Evolutionary conservation across 305 asterid genomes (phyloP), one percentile per base, ranked within the genome.

Genomic region (Fraxinus ornus): DNA sequence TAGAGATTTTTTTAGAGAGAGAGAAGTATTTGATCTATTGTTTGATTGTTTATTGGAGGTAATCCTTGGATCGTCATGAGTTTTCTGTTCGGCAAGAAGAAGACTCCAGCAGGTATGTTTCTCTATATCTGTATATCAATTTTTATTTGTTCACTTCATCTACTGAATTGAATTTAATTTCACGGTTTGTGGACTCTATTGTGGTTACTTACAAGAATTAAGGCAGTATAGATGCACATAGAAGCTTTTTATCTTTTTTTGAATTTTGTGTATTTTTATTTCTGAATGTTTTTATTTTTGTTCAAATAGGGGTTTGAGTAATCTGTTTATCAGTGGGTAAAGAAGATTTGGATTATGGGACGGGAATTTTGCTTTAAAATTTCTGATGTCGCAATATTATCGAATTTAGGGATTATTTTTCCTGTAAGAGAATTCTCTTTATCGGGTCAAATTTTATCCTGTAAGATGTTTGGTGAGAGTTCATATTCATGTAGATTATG

Each of bases 71-170:
- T 88, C 81, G 85, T 88, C 85, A 95, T 95, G 99, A 94, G 96
- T 90, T 95, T 95, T 86, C 88, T 95, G 9, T 95, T 95, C 76
- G 98, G 99, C 72, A 95, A 92, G 91, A 88, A 87, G 87, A 95
- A 95, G 87, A 93, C 98, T 82, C 98, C 99, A 52, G 97, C 97
- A 90, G 97, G 98, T 95, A 37, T 12, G 86, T 77, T 17, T 62
- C 10, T 22, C 7, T 24, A 7, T 26, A 22, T 62, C 30, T 60
- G 30, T 22, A 64, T 64, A n/a, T 55, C 26, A 55, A 55, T n/a
- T 55, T 55, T 55, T 55, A 15, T 79, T 36, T 0, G 0, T 37
- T n/a, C 3, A 22, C 30, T 5, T 24, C 21, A n/a, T 66, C 12
- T 28, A 21, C 26, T 37, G 22, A 75, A 15, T 32, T 2, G 0